These are phyloP conservation scores for Cinchona pubescens DNA, from an alignment of 257 asterid species.

Conservation along the genomic window DNA sequence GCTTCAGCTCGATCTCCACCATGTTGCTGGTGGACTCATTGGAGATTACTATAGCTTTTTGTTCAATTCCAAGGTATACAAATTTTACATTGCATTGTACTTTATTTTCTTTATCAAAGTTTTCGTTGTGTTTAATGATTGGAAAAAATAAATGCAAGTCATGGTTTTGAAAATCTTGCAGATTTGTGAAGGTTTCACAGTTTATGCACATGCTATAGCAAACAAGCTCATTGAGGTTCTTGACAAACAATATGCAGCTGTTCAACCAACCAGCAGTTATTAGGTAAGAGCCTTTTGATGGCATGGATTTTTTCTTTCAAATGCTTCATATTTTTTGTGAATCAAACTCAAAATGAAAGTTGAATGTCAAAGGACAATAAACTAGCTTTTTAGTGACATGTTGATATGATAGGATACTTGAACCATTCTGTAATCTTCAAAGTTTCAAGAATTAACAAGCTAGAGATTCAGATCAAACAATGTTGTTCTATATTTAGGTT, in stretches of 20 bases:
- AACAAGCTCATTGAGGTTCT: conserved; percentile 81
- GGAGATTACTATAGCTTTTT: conserved; percentile 81
- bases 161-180: conserved; percentile 24
- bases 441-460: no score
- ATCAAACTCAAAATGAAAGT: no score
- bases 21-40: conserved; percentile 90
- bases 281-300: conserved; percentile 22
- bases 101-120: not conserved
- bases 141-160: not conserved
- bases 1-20: conserved; percentile 79
- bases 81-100: not conserved
- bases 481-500: no score
- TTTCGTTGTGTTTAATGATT: no score
- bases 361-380: no score
- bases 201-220: conserved; percentile 83
- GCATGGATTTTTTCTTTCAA: no score
- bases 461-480: no score
- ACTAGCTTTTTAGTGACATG: no score
- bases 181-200: conserved; percentile 87
- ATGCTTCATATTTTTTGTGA: no score
- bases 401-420: no score
- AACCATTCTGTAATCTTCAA: no score
- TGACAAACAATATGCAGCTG: conserved; percentile 67
- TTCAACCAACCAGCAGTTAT: conserved; percentile 59
- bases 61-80: conserved; percentile 73